Evolutionary conservation across 441 rosid species (phyloP), one percentile per base, ranked within the genome.

Genomic region (Bocquillonia castaneifolia): DNA sequence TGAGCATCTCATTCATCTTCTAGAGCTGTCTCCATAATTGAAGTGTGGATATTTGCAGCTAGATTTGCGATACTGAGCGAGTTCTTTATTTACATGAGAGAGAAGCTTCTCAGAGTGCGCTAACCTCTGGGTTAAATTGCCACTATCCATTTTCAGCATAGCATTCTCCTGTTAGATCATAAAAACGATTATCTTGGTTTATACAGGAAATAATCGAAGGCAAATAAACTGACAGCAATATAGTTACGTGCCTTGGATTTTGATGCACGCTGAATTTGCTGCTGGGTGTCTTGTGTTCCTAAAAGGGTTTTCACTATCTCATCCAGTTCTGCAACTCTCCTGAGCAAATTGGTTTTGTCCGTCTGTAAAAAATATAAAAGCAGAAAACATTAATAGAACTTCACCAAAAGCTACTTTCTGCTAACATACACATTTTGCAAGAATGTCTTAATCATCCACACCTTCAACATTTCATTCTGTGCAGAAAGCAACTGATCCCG

Each of bases 391-490:
- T 37, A 36, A 32, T 6, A 36, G 5, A 37, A 22, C 26, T 28
- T 42, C 42, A 48, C 31, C 5, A 13, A 62, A 13, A 59, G 36
- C 44, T 18, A 29, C 40, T 14, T 45, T 0, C 8, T 32, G 0
- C 40, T 18, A 40, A 28, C 25, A 67, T 10, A 29, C 42, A 5
- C 9, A 40, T 44, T 34, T 29, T 36, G 22, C 57, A 40, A 8
- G 57, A 17, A 63, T 60, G 9, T 56, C 23, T 58, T 20, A 25
- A 47, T 74, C 50, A 79, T 39, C 37, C 69, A 3, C 26, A 83
- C 96, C 87, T 93, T 91, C 66, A 93, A 71, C 93, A 93, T 84
- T 77, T 87, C 90, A 67, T 91, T 89, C 78, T 93, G 95, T 60
- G 89, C 86, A 10, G 88, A 80, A 63, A 89, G 96, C 74, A 91